phyloP scores from a whole-genome alignment of 2,329 filamentous ascomycete genomes.

The Ambrosiella xylebori region DNA sequence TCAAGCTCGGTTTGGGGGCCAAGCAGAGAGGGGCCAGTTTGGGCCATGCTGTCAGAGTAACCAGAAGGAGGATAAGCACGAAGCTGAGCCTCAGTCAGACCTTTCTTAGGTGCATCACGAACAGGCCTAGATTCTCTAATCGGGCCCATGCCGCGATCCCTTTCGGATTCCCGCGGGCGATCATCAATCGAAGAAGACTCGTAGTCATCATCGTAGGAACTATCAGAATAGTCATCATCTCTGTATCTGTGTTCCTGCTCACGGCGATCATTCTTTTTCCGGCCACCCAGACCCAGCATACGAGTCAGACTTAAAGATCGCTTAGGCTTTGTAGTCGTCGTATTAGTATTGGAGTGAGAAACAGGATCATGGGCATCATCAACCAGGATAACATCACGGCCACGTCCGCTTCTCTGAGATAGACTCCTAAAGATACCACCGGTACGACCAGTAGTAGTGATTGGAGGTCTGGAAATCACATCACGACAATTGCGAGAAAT shows the following conservation, averaged over 20 bases:
- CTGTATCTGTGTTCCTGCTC: slow-evolving; percentile 14
- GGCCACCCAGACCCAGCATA: slow-evolving; percentile 10
- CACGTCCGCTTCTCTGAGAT: slow-evolving; percentile 21
- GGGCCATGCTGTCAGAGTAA: slow-evolving; percentile 10
- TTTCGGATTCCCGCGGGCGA: background rate
- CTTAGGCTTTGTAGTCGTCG: slow-evolving; percentile 6
- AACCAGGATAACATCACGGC: background rate
- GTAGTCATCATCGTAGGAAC: slow-evolving; percentile 5
- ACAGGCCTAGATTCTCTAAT: background rate
- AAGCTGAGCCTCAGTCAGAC: slow-evolving; percentile 6
- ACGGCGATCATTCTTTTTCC: slow-evolving; percentile 20
- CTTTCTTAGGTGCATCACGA: background rate
- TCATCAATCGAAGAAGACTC: slow-evolving; percentile 1
- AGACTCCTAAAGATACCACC: slow-evolving; percentile 20
- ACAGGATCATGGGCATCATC: background rate
- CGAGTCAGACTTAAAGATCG: slow-evolving; percentile 13
- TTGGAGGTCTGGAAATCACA: slow-evolving; percentile 26
- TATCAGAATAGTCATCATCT: slow-evolving; percentile 2
- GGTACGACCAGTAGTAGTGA: slow-evolving; percentile 23
- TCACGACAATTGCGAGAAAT: background rate
- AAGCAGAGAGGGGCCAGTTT: slow-evolving; percentile 10
- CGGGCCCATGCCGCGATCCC: background rate
- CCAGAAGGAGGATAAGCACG: background rate
- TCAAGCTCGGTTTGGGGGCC: background rate
- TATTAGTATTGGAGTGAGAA: background rate